These are phyloP conservation scores for Ogataea sp. DNA, from an alignment of 805 yeast genomes.

Conservation along the genomic window DNA sequence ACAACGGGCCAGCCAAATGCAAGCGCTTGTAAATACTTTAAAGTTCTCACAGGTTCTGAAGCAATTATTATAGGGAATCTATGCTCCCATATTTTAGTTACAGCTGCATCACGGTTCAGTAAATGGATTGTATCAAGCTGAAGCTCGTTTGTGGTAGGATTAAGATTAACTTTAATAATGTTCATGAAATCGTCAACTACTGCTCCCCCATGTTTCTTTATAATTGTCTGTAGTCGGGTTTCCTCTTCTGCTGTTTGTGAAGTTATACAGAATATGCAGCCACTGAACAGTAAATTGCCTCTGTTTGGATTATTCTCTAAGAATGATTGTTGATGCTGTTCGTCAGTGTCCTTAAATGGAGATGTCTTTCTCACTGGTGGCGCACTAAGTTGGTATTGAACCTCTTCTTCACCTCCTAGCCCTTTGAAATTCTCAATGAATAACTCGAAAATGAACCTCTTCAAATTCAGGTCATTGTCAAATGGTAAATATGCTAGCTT, in stretches of 20 bases:
- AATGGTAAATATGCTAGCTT: constrained; percentile 5
- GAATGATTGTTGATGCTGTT: too few species aligned
- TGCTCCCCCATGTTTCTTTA: not conserved
- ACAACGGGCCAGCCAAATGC: constrained; percentile 85
- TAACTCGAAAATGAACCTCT: constrained; percentile 5
- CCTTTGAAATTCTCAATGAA: not conserved
- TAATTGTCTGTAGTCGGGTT: not conserved
- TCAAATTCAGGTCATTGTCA: constrained; percentile 8
- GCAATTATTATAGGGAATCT: constrained; percentile 64
- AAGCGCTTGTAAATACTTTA: constrained; percentile 68
- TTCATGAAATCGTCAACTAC: not conserved
- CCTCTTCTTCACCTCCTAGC: too few species aligned
- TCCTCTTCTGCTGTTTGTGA: not conserved
- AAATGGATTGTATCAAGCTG: constrained; percentile 10
- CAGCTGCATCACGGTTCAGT: constrained; percentile 1
- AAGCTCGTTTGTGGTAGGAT: constrained; percentile 1
- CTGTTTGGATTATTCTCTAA: too few species aligned
- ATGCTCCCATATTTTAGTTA: constrained; percentile 12
- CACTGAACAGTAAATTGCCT: too few species aligned
- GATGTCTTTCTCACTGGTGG: too few species aligned
- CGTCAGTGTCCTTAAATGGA: too few species aligned
- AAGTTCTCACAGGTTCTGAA: constrained; percentile 49
- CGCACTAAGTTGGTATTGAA: too few species aligned
- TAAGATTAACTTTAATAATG: not conserved
- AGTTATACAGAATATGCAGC: constrained; percentile 1